phyloP scores from a whole-genome alignment of 106 monocot genomes.

The Hemerocallis citrina region DNA sequence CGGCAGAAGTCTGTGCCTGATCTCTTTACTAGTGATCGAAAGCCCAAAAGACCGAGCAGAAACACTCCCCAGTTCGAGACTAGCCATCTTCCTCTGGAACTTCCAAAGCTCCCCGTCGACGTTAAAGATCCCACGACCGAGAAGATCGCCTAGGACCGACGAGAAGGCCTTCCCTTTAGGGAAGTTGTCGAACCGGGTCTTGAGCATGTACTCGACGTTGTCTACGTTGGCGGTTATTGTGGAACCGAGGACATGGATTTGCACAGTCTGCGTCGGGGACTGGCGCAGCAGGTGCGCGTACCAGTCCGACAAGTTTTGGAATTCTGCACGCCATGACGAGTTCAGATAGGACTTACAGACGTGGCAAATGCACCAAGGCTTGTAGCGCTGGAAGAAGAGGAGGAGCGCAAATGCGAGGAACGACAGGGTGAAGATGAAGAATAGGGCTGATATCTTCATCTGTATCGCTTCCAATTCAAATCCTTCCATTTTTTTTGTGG shows the following conservation, averaged over 20 bases:
- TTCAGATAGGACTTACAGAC: slow-evolving; percentile 37
- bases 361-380: slow-evolving; percentile 40
- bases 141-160: slow-evolving; percentile 47
- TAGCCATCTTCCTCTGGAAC: slow-evolving; percentile 54
- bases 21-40: slow-evolving; percentile 19
- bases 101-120: slow-evolving; percentile 56
- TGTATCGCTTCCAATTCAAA: not conserved
- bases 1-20: slow-evolving; percentile 35
- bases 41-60: slow-evolving; percentile 24
- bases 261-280: slow-evolving; percentile 49
- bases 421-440: slow-evolving; percentile 14
- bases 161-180: slow-evolving; percentile 64
- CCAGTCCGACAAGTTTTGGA: slow-evolving; percentile 60
- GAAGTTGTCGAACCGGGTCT: slow-evolving; percentile 49
- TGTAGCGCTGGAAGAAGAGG: slow-evolving; percentile 6
- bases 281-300: slow-evolving; percentile 41
- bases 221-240: slow-evolving; percentile 47
- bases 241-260: slow-evolving; percentile 43
- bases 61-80: slow-evolving; percentile 27
- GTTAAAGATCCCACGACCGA: slow-evolving; percentile 66
- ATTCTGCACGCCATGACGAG: slow-evolving; percentile 32
- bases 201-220: slow-evolving; percentile 63
- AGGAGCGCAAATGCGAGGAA: slow-evolving; percentile 26
- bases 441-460: slow-evolving; percentile 4
- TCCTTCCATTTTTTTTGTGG: not conserved